phyloP scores from a whole-genome alignment of 805 yeast genomes.

The Metschnikowia cubensis region DNA sequence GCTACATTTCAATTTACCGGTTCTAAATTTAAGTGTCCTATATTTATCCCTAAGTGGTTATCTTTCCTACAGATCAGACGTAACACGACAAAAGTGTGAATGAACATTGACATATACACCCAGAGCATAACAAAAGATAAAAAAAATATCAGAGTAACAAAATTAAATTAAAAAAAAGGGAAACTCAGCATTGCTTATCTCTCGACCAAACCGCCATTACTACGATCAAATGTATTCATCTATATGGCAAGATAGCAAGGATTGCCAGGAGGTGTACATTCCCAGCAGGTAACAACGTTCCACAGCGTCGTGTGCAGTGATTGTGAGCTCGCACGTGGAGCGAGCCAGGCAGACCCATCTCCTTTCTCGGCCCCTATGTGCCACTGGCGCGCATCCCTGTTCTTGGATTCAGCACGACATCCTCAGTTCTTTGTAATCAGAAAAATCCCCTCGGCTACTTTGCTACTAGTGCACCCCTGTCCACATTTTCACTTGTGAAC shows the following conservation, averaged over 20 bases:
- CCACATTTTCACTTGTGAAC: neutral
- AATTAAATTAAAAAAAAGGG: too few species aligned
- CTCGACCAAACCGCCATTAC: too few species aligned
- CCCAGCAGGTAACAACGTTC: neutral
- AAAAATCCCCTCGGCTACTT: neutral
- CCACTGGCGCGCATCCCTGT: constrained; percentile 4
- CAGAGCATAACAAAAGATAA: too few species aligned
- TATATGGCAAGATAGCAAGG: neutral
- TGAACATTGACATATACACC: too few species aligned
- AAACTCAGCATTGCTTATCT: too few species aligned
- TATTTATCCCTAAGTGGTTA: too few species aligned
- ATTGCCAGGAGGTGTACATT: neutral
- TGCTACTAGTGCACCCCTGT: neutral
- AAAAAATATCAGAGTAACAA: too few species aligned
- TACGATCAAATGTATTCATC: too few species aligned
- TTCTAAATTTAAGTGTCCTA: too few species aligned
- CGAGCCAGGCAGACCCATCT: neutral
- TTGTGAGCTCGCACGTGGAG: constrained; percentile 1
- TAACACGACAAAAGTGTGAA: too few species aligned
- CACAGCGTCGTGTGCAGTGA: neutral
- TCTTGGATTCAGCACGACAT: constrained; percentile 3
- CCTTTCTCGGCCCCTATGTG: constrained; percentile 1
- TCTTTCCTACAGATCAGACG: too few species aligned
- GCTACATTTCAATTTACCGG: too few species aligned
- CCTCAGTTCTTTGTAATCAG: constrained; percentile 2